Evolutionary conservation across 192 early-diverging fungal genomes (phyloP), one percentile per base, ranked within the genome.

Genomic region (Mortierella hygrophila): DNA sequence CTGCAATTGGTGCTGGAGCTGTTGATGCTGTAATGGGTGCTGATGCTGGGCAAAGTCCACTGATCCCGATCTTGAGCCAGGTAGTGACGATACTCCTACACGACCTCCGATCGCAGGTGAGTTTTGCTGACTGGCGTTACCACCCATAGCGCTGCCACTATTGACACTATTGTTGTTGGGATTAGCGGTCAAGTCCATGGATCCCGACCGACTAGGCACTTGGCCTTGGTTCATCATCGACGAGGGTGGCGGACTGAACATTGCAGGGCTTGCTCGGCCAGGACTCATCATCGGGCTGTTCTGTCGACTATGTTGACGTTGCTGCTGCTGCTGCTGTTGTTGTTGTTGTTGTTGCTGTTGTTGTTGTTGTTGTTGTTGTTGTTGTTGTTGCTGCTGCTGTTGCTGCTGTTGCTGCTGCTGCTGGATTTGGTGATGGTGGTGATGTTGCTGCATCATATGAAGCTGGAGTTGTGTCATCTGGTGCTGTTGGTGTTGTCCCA

Each of bases 221-320:
- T 72, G 68, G n/a, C 77, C 71, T 68, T 80, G 81, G 15, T 42
- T 77, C 52, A 68, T 72, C 57, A 75, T 44, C 11, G 63, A 63
- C 3, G 75, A 38, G 1, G 82, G 77, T 26, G 82, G 77, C 3
- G 82, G 82, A 40, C 82, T 83, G 57, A 83, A 83, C 76, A 83
- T 75, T 1, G 82, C 82, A n/a, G 82, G 76, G n/a, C 76, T 83
- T 10, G 42, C 32, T 65, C 72, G 76, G 9, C 82, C 82, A 46
- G 82, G 82, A 35, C 82, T 83, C 82, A 78, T 83, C 76, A 78
- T 78, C 23, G 82, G 82, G 26, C 82, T 83, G 18, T 78, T 83
- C 46, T 82, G 81, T 38, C 81, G 74, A 40, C 81, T 82, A 6
- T 57, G 68, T n/a, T 60, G 70, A 38, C 75, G 81, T 52, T 81